phyloP scores from a whole-genome alignment of 495 filamentous ascomycete species.

The Penicillium desertorum region DNA sequence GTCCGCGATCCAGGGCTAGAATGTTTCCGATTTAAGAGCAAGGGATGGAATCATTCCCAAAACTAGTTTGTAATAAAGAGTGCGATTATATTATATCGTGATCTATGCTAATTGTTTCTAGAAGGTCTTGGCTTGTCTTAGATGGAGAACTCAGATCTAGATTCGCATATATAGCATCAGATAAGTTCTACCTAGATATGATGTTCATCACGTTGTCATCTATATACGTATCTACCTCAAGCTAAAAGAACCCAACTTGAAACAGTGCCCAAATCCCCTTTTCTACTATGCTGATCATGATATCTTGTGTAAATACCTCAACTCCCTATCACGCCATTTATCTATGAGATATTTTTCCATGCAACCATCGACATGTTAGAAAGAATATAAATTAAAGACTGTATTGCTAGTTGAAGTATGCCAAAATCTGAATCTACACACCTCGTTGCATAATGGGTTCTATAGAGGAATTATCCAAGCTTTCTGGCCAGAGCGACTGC shows the following conservation, averaged over 20 bases:
- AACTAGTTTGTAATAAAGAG: neutral
- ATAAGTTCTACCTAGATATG: neutral
- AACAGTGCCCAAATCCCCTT: neutral
- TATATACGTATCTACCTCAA: neutral
- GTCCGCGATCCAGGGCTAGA: slow-evolving; percentile 1
- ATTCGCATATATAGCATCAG: neutral
- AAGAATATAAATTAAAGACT: slow-evolving; percentile 1
- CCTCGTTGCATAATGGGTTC: slow-evolving; percentile 4
- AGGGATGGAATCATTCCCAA: neutral
- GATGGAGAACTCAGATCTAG: neutral
- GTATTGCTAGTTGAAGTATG: neutral
- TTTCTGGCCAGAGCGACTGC: neutral
- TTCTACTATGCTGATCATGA: slow-evolving; percentile 7
- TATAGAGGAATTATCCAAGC: slow-evolving; percentile 1
- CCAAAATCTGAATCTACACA: neutral
- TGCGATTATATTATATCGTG: neutral
- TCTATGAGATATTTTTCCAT: slow-evolving; percentile 8
- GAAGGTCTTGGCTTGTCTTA: slow-evolving; percentile 5
- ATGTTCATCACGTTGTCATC: slow-evolving; percentile 5
- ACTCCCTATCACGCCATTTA: neutral
- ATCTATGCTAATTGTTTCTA: neutral
- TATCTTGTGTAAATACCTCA: slow-evolving; percentile 10
- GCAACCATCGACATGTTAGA: neutral
- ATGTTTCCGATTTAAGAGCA: neutral
- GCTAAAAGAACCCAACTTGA: neutral